Evolutionary conservation across 768 basidiomycete species (phyloP), one percentile per base, ranked within the genome.

Genomic region (Dacryopinax spathularia): DNA sequence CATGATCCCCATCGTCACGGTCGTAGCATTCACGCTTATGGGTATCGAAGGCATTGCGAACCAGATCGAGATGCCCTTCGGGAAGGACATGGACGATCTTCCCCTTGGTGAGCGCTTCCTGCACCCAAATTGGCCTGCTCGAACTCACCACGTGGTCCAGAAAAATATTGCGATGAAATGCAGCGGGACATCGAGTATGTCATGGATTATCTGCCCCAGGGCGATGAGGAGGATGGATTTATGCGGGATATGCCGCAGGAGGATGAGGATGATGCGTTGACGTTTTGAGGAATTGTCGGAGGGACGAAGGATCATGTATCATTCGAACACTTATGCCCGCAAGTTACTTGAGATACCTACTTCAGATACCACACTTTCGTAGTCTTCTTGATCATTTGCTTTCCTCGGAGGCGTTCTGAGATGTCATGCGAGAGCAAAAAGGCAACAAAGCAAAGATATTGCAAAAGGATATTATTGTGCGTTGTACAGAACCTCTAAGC

Each of bases 41-140:
- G 91, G 92, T 18, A 89, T 97, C 61, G 93, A 96, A 77, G 92
- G 91, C 3, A 97, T 96, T 67, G 93, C 94, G 0, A 87, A 94
- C 65, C 86, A 91, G 73, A 91, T 95, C 68, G 93, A 96, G 73
- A 88, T 89, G 85, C 94, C 94, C 0, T 96, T 96, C 68, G 93
- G 91, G 41, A 77, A 76, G 64, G 87, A 89, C 69, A 75, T 79
- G 4, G 77, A 80, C 1, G 88, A 90, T 74, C 77, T 91, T 61
- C 89, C 89, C 15, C 76, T 92, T 33, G 88, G 88, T 88, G 68
- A 67, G 77, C 70, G n/a, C n/a, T 15, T 60, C 22, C 34, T 60
- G 59, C 12, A 20, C 15, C 9, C 59, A 20, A 15, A 16, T 34
- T 41, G 35, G 9, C 36, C 6, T 39, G 37, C 13, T 1, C 27